phyloP scores from a whole-genome alignment of 1,139 yeast species.

The Lodderomyces parapsilosis region DNA sequence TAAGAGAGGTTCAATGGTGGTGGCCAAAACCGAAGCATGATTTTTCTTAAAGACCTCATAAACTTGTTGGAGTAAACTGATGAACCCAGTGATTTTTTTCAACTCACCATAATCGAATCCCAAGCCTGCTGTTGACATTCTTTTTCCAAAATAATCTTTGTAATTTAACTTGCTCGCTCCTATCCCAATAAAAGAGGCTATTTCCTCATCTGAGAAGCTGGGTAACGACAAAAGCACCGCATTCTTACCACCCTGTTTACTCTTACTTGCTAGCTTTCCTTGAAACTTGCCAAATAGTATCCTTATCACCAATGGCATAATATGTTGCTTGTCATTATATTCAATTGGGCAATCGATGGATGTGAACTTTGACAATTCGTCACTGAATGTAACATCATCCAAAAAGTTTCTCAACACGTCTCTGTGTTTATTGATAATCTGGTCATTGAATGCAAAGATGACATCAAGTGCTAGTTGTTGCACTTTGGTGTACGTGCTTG shows the following conservation, averaged over 20 bases:
- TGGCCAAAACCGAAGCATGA: conserved; percentile 47
- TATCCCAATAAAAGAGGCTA: conserved; percentile 58
- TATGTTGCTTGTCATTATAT: conserved; percentile 51
- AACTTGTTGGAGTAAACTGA: conserved; percentile 65
- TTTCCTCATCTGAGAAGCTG: conserved; percentile 53
- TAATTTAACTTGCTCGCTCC: conserved; percentile 58
- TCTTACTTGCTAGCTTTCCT: conserved; percentile 54
- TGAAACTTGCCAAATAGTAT: conserved; percentile 88
- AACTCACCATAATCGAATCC: conserved; percentile 35
- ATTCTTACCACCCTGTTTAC: conserved; percentile 68
- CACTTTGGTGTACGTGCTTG: conserved; percentile 59
- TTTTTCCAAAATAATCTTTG: conserved; percentile 29
- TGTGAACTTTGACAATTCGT: conserved; percentile 71
- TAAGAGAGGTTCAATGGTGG: conserved; percentile 60
- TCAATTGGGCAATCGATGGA: conserved; percentile 42
- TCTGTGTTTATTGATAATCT: conserved; percentile 60
- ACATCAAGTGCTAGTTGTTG: conserved; percentile 76
- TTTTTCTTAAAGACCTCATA: conserved; percentile 62
- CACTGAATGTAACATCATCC: conserved; percentile 82
- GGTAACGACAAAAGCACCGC: conserved; percentile 77
- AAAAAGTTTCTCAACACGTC: conserved; percentile 73
- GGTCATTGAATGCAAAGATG: conserved; percentile 63
- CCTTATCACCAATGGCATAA: conserved; percentile 75
- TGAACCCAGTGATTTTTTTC: conserved; percentile 67
- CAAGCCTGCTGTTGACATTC: conserved; percentile 13